phyloP scores from a whole-genome alignment of 345 rosid species.

The Microcos paniculata region DNA sequence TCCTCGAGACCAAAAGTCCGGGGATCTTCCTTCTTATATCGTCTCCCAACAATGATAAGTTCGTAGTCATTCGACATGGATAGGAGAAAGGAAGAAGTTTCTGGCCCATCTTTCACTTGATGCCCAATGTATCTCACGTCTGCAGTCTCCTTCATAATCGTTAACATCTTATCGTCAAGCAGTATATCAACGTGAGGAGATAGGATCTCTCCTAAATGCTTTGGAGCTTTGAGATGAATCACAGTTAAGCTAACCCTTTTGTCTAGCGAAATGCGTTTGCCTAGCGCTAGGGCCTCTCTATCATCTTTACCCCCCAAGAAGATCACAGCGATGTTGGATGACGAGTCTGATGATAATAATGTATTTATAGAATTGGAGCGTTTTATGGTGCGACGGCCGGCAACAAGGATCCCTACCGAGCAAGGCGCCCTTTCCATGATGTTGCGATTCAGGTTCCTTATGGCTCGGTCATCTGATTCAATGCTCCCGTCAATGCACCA shows the following conservation, averaged over 20 bases:
- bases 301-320: slow-evolving; percentile 43
- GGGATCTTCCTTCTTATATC: slow-evolving; percentile 6
- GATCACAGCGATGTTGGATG: slow-evolving; percentile 1
- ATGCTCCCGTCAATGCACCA: slow-evolving; percentile 23
- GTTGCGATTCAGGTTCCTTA: slow-evolving; percentile 25
- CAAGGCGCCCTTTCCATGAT: slow-evolving; percentile 40
- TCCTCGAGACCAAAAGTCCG: slow-evolving; percentile 3
- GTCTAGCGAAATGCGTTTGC: slow-evolving; percentile 22
- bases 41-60: slow-evolving; percentile 31
- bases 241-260: slow-evolving; percentile 20
- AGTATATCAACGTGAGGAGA: background rate
- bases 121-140: background rate
- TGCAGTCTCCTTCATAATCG: background rate
- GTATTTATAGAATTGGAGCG: background rate
- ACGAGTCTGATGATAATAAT: background rate
- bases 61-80: slow-evolving; percentile 12
- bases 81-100: slow-evolving; percentile 16
- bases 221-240: slow-evolving; percentile 8
- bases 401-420: slow-evolving; percentile 36
- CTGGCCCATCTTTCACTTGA: slow-evolving; percentile 16
- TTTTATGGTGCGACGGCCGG: slow-evolving; percentile 20
- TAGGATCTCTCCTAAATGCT: background rate
- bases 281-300: slow-evolving; percentile 36
- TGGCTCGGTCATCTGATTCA: slow-evolving; percentile 25
- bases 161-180: slow-evolving; percentile 12